phyloP scores from a whole-genome alignment of 106 monocot genomes.

The Agapanthus africanus region DNA sequence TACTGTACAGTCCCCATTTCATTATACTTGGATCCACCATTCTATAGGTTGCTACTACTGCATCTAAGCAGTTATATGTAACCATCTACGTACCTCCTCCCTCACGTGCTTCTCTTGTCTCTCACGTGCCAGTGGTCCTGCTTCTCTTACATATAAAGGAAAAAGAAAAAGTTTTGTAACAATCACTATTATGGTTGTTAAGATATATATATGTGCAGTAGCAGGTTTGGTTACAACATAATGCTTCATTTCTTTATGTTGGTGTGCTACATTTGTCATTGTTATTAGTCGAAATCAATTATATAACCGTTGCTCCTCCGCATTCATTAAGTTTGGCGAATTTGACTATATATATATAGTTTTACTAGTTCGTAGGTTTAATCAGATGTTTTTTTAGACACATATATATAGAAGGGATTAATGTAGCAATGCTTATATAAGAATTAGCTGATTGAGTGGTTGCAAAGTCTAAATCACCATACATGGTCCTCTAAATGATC shows the following conservation, averaged over 20 bases:
- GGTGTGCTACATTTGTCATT: too few relatives aligned
- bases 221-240: not conserved
- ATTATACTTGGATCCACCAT: too few relatives aligned
- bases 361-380: too few relatives aligned
- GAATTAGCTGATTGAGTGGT: not conserved
- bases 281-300: not conserved
- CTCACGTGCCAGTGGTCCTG: not conserved
- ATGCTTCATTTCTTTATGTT: not conserved
- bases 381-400: too few relatives aligned
- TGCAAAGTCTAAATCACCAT: slow-evolving; percentile 3
- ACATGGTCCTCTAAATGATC: not conserved
- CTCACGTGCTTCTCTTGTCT: not conserved
- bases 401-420: too few relatives aligned
- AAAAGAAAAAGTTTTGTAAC: not conserved
- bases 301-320: too few relatives aligned
- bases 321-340: too few relatives aligned
- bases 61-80: too few relatives aligned
- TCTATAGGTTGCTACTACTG: too few relatives aligned
- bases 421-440: not conserved
- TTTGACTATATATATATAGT: not conserved
- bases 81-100: not conserved
- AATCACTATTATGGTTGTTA: not conserved
- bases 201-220: too few relatives aligned
- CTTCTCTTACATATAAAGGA: too few relatives aligned
- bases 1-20: too few relatives aligned